Conservation (phyloP, 1,284 basidiomycete species). For the Lentinula novae-zelandiae region DNA sequence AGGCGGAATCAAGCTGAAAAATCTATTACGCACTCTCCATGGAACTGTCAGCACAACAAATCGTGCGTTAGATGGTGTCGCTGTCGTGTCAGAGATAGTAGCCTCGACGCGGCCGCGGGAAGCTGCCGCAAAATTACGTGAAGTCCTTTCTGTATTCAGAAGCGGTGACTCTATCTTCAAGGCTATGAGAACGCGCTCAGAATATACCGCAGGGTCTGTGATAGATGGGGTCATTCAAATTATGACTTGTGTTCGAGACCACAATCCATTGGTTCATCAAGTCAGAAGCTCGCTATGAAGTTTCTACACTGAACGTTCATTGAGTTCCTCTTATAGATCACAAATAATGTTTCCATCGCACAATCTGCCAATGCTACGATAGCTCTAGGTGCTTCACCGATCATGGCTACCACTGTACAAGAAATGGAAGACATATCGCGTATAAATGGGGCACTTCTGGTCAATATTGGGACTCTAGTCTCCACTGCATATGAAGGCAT, state of each 20-base stretch:
- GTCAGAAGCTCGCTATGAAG: slow-evolving; percentile 32
- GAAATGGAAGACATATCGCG: slow-evolving; percentile 83
- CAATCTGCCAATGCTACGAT: slow-evolving; percentile 92
- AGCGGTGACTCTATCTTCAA: slow-evolving; percentile 11
- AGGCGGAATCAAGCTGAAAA: slow-evolving; percentile 83
- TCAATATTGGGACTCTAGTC: slow-evolving; percentile 89
- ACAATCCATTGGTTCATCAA: slow-evolving; percentile 78
- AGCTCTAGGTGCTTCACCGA: slow-evolving; percentile 86
- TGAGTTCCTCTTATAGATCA: slow-evolving; percentile 55
- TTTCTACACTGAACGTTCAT: slow-evolving; percentile 2
- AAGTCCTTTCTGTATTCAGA: slow-evolving; percentile 41
- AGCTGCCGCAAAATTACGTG: slow-evolving; percentile 51
- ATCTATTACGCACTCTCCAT: slow-evolving; percentile 70
- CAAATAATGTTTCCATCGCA: slow-evolving; percentile 87
- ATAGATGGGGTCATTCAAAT: slow-evolving; percentile 33
- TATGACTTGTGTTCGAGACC: slow-evolving; percentile 46
- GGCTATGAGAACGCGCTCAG: slow-evolving; percentile 7
- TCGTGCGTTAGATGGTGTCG: slow-evolving; percentile 74
- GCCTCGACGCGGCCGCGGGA: slow-evolving; percentile 59
- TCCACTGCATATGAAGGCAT: slow-evolving; percentile 68
- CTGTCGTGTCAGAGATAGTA: slow-evolving; percentile 89
- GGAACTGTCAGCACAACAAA: slow-evolving; percentile 59
- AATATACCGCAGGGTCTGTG: slow-evolving; percentile 20
- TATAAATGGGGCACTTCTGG: slow-evolving; percentile 68
- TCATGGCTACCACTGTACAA: slow-evolving; percentile 84